Conservation (phyloP, 768 basidiomycete species). For the Tremella mesenterica region DNA sequence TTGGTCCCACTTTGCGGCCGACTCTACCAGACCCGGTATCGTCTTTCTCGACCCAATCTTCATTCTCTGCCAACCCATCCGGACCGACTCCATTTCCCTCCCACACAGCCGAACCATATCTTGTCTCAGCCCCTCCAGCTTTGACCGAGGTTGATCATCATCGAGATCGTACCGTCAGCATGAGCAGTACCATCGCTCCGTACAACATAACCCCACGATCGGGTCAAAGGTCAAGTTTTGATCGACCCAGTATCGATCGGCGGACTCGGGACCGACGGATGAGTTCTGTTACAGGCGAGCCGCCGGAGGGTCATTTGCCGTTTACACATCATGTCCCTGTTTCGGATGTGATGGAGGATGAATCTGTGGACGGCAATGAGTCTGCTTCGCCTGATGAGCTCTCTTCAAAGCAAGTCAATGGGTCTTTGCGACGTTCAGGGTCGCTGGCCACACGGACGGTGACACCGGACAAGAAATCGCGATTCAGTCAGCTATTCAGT, state of each 20-base stretch:
- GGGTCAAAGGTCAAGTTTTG: neutral
- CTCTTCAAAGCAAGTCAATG: neutral
- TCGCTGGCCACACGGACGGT: neutral
- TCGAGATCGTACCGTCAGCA: constrained; percentile 12
- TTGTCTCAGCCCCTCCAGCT: constrained; percentile 32
- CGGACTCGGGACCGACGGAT: neutral
- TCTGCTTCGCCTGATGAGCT: neutral
- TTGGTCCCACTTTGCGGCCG: constrained; percentile 3
- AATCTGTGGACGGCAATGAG: constrained; percentile 8
- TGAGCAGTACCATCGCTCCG: constrained; percentile 5
- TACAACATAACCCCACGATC: neutral
- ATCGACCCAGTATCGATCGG: neutral
- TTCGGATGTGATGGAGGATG: constrained; percentile 11
- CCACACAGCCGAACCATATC: constrained; percentile 16
- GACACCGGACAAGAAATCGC: constrained; percentile 5
- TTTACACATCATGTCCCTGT: constrained; percentile 34
- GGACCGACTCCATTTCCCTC: neutral
- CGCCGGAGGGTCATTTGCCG: constrained; percentile 35
- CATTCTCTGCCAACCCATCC: constrained; percentile 8
- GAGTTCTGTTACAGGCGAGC: constrained; percentile 4
- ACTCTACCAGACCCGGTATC: constrained; percentile 3
- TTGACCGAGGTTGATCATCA: constrained; percentile 13
- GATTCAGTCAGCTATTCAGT: constrained; percentile 18
- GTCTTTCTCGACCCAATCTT: constrained; percentile 7
- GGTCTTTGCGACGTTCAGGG: neutral